phyloP scores from a whole-genome alignment of 2,329 filamentous ascomycete species.

The Trichophyton mentagrophytes region DNA sequence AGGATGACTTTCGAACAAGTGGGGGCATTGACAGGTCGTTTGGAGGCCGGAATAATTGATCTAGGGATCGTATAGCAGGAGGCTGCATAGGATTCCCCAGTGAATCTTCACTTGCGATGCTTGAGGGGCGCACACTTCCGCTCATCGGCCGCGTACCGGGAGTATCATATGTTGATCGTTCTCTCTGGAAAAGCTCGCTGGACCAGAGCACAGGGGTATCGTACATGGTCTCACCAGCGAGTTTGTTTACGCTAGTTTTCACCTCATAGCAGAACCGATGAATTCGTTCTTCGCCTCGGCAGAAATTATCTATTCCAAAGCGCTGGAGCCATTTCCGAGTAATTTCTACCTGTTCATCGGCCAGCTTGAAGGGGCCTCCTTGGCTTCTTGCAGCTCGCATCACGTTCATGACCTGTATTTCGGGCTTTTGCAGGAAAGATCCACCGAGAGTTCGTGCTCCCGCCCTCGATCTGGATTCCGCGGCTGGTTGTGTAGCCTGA shows the following conservation, averaged over 20 bases:
- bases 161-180: conserved; percentile 38
- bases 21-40: conserved; percentile 23
- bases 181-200: conserved; percentile 72
- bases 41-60: conserved; percentile 21
- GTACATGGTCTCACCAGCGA: conserved; percentile 71
- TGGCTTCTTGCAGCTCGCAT: conserved; percentile 71
- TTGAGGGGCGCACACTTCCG: conserved; percentile 30
- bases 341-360: conserved; percentile 85
- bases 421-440: conserved; percentile 61
- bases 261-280: conserved; percentile 89
- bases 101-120: conserved; percentile 34
- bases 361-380: conserved; percentile 85
- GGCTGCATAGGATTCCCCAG: conserved; percentile 16
- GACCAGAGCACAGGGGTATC: conserved; percentile 86
- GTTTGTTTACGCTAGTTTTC: conserved; percentile 68
- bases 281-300: conserved; percentile 84
- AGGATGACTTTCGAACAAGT: conserved; percentile 47
- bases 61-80: conserved; percentile 21
- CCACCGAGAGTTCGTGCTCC: conserved; percentile 37
- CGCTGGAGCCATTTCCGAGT: conserved; percentile 72
- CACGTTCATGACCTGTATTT: conserved; percentile 75
- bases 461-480: conserved; percentile 28
- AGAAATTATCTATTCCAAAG: conserved; percentile 80
- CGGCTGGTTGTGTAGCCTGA: conserved; percentile 22
- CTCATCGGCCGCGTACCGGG: conserved; percentile 27